Conservation (phyloP, 345 rosid genomes). For the Anacardium occidentale region DNA sequence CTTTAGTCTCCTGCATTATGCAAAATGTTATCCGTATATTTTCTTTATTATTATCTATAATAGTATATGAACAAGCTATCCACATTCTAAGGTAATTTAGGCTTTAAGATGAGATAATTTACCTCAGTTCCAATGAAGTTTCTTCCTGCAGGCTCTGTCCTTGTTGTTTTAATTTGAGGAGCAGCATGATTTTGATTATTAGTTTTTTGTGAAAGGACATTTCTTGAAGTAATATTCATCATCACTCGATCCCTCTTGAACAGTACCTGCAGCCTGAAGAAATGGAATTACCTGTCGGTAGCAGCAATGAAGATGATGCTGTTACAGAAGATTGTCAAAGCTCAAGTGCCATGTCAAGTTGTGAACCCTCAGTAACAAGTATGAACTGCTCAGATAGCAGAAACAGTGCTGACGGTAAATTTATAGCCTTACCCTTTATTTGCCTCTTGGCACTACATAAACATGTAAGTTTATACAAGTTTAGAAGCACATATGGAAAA, state of each 20-base stretch:
- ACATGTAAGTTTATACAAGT: background rate
- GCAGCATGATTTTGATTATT: slow-evolving; percentile 1
- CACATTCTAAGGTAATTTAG: too few relatives aligned
- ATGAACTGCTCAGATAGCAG: slow-evolving; percentile 39
- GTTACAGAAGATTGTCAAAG: slow-evolving; percentile 38
- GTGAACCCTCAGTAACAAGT: slow-evolving; percentile 41
- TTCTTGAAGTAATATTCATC: background rate
- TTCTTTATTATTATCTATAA: background rate
- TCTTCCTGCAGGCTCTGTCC: background rate
- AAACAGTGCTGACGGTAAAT: slow-evolving; percentile 24
- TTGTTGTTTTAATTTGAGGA: background rate
- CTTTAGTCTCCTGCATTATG: background rate
- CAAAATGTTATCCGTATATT: background rate
- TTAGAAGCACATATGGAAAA: background rate
- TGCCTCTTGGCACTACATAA: background rate
- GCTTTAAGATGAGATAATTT: background rate
- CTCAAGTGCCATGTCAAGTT: slow-evolving; percentile 36
- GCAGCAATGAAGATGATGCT: slow-evolving; percentile 42
- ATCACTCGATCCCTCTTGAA: slow-evolving; percentile 6
- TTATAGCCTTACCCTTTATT: slow-evolving; percentile 4
- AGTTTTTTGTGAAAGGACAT: background rate
- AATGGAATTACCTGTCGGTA: slow-evolving; percentile 40
- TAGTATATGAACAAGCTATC: background rate
- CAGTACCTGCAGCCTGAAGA: slow-evolving; percentile 35
- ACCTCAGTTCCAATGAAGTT: background rate